Conservation (phyloP, 352 stramenopile species). For the Peronospora belbahrii region DNA sequence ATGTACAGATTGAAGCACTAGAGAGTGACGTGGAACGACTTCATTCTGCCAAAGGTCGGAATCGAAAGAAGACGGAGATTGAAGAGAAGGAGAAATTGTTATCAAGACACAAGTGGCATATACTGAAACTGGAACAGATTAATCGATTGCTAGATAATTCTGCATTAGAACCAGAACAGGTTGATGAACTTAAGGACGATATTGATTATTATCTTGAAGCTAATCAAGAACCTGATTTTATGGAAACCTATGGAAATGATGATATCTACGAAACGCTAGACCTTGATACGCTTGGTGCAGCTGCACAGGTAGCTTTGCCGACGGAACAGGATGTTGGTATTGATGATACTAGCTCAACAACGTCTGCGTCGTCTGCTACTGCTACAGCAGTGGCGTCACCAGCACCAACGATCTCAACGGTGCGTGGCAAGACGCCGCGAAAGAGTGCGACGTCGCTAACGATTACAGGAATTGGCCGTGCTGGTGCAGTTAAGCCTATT, state of each 20-base stretch:
- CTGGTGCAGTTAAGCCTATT: constrained; percentile 64
- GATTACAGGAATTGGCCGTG: constrained; percentile 66
- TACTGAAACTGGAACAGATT: constrained; percentile 97
- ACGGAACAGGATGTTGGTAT: constrained; percentile 67
- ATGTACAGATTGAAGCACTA: constrained; percentile 85
- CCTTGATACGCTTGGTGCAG: constrained; percentile 83
- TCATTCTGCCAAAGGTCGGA: constrained; percentile 87
- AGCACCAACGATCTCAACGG: constrained; percentile 4
- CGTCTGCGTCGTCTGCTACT: constrained; percentile 2
- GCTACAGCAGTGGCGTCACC: not conserved
- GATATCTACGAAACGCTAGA: constrained; percentile 95
- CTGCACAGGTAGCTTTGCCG: constrained; percentile 61
- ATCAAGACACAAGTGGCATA: constrained; percentile 93
- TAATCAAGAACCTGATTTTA: constrained; percentile 90
- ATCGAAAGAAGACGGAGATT: constrained; percentile 92
- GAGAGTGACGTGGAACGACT: constrained; percentile 79
- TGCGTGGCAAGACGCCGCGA: constrained; percentile 52
- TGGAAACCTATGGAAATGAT: constrained; percentile 86
- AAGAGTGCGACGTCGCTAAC: constrained; percentile 50
- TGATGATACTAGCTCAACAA: constrained; percentile 31
- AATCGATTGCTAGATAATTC: constrained; percentile 97
- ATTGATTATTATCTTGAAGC: constrained; percentile 97
- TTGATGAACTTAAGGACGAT: constrained; percentile 96
- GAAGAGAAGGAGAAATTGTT: constrained; percentile 88
- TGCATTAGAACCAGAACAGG: constrained; percentile 83